phyloP scores from a whole-genome alignment of 257 asterid genomes.

The Buddleja alternifolia region DNA sequence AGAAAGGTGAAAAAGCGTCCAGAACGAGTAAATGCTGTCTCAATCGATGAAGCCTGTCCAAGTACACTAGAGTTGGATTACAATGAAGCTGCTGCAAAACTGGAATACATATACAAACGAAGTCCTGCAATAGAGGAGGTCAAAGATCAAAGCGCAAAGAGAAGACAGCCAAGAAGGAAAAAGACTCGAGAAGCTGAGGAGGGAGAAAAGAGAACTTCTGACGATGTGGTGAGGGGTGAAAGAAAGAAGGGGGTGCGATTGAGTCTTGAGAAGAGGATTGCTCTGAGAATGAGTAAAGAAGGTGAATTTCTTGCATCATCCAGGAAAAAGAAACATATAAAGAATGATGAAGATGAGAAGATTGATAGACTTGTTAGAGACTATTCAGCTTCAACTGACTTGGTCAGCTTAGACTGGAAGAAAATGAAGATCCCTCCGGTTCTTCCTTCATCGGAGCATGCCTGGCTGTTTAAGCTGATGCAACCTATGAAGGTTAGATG shows the following conservation, averaged over 20 bases:
- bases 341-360: slow-evolving; percentile 45
- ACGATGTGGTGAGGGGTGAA: slow-evolving; percentile 43
- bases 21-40: slow-evolving; percentile 51
- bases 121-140: slow-evolving; percentile 49
- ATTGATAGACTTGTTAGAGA: slow-evolving; percentile 63
- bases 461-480: slow-evolving; percentile 76
- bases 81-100: slow-evolving; percentile 76
- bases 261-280: slow-evolving; percentile 69
- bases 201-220: slow-evolving; percentile 29
- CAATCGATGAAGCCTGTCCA: slow-evolving; percentile 45
- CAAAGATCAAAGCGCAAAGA: slow-evolving; percentile 37
- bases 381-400: slow-evolving; percentile 56
- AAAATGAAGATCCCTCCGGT: slow-evolving; percentile 80
- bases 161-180: slow-evolving; percentile 40
- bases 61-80: slow-evolving; percentile 57
- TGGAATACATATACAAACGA: slow-evolving; percentile 57
- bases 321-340: slow-evolving; percentile 17
- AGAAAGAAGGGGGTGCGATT: slow-evolving; percentile 48
- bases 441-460: slow-evolving; percentile 69
- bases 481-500: slow-evolving; percentile 71
- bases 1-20: slow-evolving; percentile 42
- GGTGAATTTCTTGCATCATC: slow-evolving; percentile 37
- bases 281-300: slow-evolving; percentile 48
- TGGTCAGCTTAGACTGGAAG: slow-evolving; percentile 69
- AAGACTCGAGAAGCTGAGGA: slow-evolving; percentile 39